Evolutionary conservation across 805 yeast species (phyloP), one percentile per base, ranked within the genome.

Genomic region (Diddensiella santjacobensis): DNA sequence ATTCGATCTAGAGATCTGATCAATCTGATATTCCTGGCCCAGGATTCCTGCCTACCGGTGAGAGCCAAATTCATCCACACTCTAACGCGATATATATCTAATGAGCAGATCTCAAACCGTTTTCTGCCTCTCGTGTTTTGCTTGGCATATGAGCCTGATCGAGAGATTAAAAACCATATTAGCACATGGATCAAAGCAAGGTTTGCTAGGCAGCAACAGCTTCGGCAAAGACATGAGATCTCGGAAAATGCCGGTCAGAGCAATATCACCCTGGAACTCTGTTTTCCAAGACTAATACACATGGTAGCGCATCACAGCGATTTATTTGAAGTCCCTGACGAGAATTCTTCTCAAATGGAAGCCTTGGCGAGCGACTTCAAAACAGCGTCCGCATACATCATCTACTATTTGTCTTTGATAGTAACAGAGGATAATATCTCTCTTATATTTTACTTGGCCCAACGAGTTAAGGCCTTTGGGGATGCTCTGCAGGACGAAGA

Each of bases 391-490:
- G 80, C 79, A 40, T 84, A 82, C 54, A 64, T 88, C 24, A 56
- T 77, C 1, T 84, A 78, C 62, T 84, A 73, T 51, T 62, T 87
- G 44, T 81, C 76, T 35, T 60, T 77, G 2, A 74, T 87, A 40
- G 82, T 83, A 0, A 79, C 73, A 2, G 74, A 76, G 40, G 83
- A 81, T 24, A 90, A 88, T 57, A 70, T 85, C 30, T 83, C 91
- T 4, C 63, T 87, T 49, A 63, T 89, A 3, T 88, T 79, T 60
- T 88, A 89, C 62, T 69, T 87, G 43, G 80, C 93, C 0, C 84
- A 84, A 50, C 73, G 95, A 46, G 75, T 87, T 17, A 88, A 87
- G 61, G 95, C 87, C 62, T 84, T 81, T 57, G 73, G 80, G 44
- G 95, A 87, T 66, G 74, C 73, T 6, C 41, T 71, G 53, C 56